Conservation (phyloP, 441 rosid species). For the Syzygium malaccense region DNA sequence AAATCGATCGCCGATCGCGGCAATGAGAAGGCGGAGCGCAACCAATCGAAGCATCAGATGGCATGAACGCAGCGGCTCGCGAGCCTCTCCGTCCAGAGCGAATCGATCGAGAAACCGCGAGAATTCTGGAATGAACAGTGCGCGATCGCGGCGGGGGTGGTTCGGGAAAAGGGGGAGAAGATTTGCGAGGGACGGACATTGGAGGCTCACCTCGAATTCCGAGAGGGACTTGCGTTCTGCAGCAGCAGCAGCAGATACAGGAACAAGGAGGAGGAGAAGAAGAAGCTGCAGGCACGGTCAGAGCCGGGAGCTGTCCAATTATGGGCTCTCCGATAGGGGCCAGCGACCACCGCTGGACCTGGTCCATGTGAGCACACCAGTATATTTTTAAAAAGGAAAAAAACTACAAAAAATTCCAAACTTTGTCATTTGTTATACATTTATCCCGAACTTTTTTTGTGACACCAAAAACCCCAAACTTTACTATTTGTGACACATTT, state of each 20-base stretch:
- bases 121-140: neutral
- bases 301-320: neutral
- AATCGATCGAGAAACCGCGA: neutral
- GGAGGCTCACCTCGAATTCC: neutral
- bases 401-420: no score
- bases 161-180: neutral
- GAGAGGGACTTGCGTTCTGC: neutral
- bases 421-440: no score
- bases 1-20: neutral
- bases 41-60: neutral
- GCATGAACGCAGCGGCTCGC: neutral
- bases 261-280: neutral
- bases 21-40: neutral
- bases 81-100: neutral
- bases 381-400: neutral
- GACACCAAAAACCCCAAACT: no score
- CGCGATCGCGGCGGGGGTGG: neutral
- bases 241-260: neutral
- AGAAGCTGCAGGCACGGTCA: neutral
- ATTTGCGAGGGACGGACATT: neutral
- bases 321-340: neutral
- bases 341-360: neutral
- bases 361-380: neutral
- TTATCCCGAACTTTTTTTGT: no score
- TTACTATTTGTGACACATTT: no score